A percentile compares a stretch with the other conserved stretches of the same genome.
Evolutionary conservation across 305 asterid genomes (phyloP).

Genomic region (Fraxinus xanthoxyloides): DNA sequence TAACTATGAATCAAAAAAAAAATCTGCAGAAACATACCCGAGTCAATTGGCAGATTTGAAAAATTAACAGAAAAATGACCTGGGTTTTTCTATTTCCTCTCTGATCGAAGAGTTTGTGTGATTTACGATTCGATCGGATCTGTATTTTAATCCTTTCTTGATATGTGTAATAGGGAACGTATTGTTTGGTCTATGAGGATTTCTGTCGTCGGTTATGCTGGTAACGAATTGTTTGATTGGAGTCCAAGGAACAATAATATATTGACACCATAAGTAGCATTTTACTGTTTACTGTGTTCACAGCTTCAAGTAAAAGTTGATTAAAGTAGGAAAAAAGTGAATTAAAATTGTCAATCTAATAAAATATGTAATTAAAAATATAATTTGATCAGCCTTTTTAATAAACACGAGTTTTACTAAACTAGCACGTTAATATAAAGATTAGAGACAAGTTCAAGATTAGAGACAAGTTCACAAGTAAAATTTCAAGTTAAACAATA

Average conservation of each 20-base stretch:
- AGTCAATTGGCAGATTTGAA: not conserved
- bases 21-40: conserved; percentile 11
- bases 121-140: conserved; percentile 31
- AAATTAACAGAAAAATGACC: conserved; percentile 23
- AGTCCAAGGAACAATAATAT: conserved; percentile 15
- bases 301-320: not conserved
- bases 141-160: not conserved
- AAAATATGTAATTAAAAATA: too few relatives aligned
- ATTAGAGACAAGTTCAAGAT: not conserved
- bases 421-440: not conserved
- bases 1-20: not conserved
- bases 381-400: not conserved
- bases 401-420: not conserved
- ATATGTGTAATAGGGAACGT: conserved; percentile 9
- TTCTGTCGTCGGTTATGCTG: conserved; percentile 40
- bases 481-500: too few relatives aligned
- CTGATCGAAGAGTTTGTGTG: not conserved
- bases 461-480: not conserved
- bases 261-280: not conserved
- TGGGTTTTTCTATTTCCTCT: not conserved
- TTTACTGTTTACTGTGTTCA: not conserved
- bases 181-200: conserved; percentile 23
- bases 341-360: too few relatives aligned
- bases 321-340: not conserved
- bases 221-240: conserved; percentile 15